Percentiles rank a stretch among this genome's conserved stretches.
These are phyloP conservation scores for Cercospora zeae-maydis DNA, from an alignment of 2,329 filamentous ascomycete genomes.

Conservation along the genomic window DNA sequence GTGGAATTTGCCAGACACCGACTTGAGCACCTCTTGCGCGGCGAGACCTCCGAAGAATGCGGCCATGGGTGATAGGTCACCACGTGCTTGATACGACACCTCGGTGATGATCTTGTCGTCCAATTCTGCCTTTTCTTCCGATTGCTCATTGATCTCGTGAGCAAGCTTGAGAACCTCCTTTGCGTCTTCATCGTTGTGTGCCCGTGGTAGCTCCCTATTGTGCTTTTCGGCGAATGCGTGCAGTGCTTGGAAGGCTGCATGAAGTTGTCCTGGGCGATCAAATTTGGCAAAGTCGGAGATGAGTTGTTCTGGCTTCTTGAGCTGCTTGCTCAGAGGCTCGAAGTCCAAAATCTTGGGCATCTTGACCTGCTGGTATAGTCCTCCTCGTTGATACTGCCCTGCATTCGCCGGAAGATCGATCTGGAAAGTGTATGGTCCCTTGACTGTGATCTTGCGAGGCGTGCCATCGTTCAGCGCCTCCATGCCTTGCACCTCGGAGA, in stretches of 20 bases:
- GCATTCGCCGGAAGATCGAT: slow-evolving; percentile 88
- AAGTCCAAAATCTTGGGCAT: slow-evolving; percentile 95
- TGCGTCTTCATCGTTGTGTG: slow-evolving; percentile 83
- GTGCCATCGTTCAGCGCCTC: slow-evolving; percentile 77
- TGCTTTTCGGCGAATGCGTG: slow-evolving; percentile 78
- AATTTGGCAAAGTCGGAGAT: slow-evolving; percentile 98
- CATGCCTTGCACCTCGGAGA: slow-evolving; percentile 90
- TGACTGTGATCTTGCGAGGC: slow-evolving; percentile 87
- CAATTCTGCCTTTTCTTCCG: slow-evolving; percentile 72
- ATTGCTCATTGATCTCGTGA: slow-evolving; percentile 63
- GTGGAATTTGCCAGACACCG: slow-evolving; percentile 94
- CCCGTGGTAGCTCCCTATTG: slow-evolving; percentile 67
- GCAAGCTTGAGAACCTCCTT: slow-evolving; percentile 71
- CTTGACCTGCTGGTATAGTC: slow-evolving; percentile 93
- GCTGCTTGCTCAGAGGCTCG: slow-evolving; percentile 70
- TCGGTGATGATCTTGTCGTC: slow-evolving; percentile 92
- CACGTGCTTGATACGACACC: slow-evolving; percentile 87
- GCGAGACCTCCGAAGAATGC: slow-evolving; percentile 92
- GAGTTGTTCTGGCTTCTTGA: slow-evolving; percentile 84
- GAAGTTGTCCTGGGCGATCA: slow-evolving; percentile 86
- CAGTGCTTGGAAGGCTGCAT: slow-evolving; percentile 87
- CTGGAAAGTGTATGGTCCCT: slow-evolving; percentile 93
- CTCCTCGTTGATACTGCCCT: slow-evolving; percentile 82
- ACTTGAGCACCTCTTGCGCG: slow-evolving; percentile 93
- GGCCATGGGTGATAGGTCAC: slow-evolving; percentile 87